Percentiles rank a stretch among this genome's conserved stretches.
Evolutionary conservation across 768 basidiomycete species (phyloP).

Genomic region (Cubamyces sp.): DNA sequence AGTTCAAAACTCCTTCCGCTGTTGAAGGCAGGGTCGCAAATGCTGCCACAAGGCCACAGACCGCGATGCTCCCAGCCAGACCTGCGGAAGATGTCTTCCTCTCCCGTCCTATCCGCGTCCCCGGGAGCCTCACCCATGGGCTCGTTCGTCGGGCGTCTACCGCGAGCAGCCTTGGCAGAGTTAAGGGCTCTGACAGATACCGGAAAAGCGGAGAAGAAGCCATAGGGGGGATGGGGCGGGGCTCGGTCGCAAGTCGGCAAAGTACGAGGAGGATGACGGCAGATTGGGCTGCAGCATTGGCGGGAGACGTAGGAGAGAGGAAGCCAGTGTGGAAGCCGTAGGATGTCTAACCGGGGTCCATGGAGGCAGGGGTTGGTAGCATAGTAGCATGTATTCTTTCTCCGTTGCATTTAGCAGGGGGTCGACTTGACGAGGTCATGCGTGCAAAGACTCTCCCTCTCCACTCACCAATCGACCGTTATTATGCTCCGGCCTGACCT

Average conservation of each 20-base stretch:
- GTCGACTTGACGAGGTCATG: not conserved
- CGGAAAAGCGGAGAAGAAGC: not conserved
- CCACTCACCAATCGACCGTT: too few species aligned
- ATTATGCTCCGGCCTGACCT: too few species aligned
- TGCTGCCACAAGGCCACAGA: not conserved
- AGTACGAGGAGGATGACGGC: not conserved
- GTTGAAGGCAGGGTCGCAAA: not conserved
- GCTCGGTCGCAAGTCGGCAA: not conserved
- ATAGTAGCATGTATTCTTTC: too few species aligned
- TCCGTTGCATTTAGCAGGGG: not conserved
- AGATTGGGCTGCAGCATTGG: not conserved
- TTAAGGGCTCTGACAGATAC: not conserved
- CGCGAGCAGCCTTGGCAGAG: not conserved
- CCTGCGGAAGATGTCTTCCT: conserved; percentile 11
- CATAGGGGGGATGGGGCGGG: too few species aligned
- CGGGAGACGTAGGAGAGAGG: not conserved
- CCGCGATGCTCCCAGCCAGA: not conserved
- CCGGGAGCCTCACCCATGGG: conserved; percentile 8
- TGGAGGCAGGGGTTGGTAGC: too few species aligned
- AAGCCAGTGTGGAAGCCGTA: conserved; percentile 1
- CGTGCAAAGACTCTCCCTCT: too few species aligned
- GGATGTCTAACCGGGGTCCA: too few species aligned
- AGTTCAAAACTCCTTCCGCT: not conserved
- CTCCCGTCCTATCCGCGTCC: conserved; percentile 9
- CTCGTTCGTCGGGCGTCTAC: not conserved